Conservation (phyloP, 208 protist species). For the Trypanosoma mega region DNA sequence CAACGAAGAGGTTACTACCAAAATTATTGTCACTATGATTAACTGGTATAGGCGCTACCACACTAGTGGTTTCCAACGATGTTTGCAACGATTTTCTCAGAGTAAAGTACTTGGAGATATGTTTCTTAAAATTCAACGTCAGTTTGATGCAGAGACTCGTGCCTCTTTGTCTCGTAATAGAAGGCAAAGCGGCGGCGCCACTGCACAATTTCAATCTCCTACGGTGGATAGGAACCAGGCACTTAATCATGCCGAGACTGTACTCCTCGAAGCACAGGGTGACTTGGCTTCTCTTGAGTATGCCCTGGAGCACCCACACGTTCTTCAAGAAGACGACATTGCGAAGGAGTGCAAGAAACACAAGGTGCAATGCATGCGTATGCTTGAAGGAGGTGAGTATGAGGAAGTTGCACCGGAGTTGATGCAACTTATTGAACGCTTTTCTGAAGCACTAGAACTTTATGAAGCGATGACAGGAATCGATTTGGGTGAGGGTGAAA, state of each 20-base stretch:
- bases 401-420: constrained; percentile 68
- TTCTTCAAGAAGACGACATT: constrained; percentile 81
- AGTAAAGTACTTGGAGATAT: constrained; percentile 67
- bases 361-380: constrained; percentile 80
- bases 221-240: constrained; percentile 48
- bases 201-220: constrained; percentile 11
- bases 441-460: constrained; percentile 72
- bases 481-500: constrained; percentile 77
- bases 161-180: neutral
- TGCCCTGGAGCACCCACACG: constrained; percentile 76
- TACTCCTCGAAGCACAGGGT: constrained; percentile 79
- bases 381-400: constrained; percentile 75
- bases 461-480: constrained; percentile 88
- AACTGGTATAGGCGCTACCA: constrained; percentile 79
- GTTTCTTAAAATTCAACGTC: constrained; percentile 44
- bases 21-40: constrained; percentile 71
- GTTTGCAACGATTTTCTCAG: constrained; percentile 70
- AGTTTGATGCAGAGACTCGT: constrained; percentile 42
- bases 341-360: constrained; percentile 77
- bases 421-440: constrained; percentile 83
- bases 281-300: constrained; percentile 90
- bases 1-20: constrained; percentile 43
- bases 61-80: constrained; percentile 71
- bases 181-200: neutral
- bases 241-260: constrained; percentile 62